These are phyloP conservation scores for Pythium aphanidermatum DNA, from an alignment of 352 stramenopile genomes.

Conservation along the genomic window DNA sequence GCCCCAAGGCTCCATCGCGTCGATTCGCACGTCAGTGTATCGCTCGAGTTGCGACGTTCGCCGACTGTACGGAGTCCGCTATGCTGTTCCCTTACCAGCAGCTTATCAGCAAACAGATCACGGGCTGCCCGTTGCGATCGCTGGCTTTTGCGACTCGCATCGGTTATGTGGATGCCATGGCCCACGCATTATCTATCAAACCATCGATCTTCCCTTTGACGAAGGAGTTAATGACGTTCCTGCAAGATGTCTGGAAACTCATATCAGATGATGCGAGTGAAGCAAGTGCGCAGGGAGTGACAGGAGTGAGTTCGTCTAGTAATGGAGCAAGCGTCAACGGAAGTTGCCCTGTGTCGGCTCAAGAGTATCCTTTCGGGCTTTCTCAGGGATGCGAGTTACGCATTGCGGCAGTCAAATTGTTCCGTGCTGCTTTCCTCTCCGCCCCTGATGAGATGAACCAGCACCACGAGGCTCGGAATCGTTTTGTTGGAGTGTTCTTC, in stretches of 20 bases:
- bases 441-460: constrained; percentile 80
- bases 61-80: constrained; percentile 50
- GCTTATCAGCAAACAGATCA: constrained; percentile 82
- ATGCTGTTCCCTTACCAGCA: constrained; percentile 82
- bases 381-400: constrained; percentile 77
- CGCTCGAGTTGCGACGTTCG: constrained; percentile 40
- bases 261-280: constrained; percentile 64
- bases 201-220: constrained; percentile 78
- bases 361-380: constrained; percentile 85
- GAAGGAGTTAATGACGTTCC: constrained; percentile 80
- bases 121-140: constrained; percentile 66
- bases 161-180: constrained; percentile 84
- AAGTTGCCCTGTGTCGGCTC: constrained; percentile 44
- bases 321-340: too few relatives aligned
- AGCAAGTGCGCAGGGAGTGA: constrained; percentile 12
- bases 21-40: constrained; percentile 74
- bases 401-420: constrained; percentile 83
- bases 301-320: neutral
- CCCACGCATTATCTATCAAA: constrained; percentile 63
- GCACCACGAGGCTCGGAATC: constrained; percentile 79
- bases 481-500: constrained; percentile 88
- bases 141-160: constrained; percentile 59
- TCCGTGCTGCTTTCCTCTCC: constrained; percentile 81
- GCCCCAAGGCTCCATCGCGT: constrained; percentile 57
- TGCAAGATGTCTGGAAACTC: constrained; percentile 81